Conservation (phyloP, 83 land plant species). For the Picea mariana region DNA sequence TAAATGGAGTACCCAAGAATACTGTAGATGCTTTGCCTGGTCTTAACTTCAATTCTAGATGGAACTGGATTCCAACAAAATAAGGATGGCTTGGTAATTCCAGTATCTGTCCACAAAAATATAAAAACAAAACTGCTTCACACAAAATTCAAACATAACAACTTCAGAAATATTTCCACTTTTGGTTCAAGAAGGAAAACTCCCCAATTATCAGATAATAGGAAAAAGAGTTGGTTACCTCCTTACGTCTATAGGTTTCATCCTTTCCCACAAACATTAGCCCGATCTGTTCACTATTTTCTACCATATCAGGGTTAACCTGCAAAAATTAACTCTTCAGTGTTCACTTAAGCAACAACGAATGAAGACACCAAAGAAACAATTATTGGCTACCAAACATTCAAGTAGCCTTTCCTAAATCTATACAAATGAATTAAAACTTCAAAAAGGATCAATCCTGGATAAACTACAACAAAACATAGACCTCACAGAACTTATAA, state of each 20-base stretch:
- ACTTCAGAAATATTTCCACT: neutral
- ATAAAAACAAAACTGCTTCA: neutral
- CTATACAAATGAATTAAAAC: neutral
- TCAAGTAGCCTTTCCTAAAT: neutral
- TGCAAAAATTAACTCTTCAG: conserved; percentile 21
- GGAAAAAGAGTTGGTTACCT: conserved; percentile 39
- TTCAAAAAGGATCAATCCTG: neutral
- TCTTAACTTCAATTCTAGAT: conserved; percentile 75
- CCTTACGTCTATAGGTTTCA: conserved; percentile 79
- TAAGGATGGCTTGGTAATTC: conserved; percentile 59
- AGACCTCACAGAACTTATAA: neutral
- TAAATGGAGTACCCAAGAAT: conserved; percentile 46
- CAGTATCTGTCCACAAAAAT: conserved; percentile 37
- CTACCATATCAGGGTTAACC: conserved; percentile 92
- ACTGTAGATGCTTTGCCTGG: conserved; percentile 73
- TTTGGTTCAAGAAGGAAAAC: neutral
- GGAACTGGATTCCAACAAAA: conserved; percentile 73
- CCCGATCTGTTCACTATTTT: conserved; percentile 66
- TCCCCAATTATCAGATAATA: neutral
- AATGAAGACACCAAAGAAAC: neutral
- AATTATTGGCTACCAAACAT: neutral
- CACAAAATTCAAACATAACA: neutral
- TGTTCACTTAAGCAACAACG: neutral
- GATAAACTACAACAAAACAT: neutral
- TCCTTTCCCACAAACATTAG: conserved; percentile 91